Percentiles rank a stretch among this genome's conserved stretches.
Evolutionary conservation across 2,329 filamentous ascomycete genomes (phyloP).

Genomic region (Metarhizium humberi): DNA sequence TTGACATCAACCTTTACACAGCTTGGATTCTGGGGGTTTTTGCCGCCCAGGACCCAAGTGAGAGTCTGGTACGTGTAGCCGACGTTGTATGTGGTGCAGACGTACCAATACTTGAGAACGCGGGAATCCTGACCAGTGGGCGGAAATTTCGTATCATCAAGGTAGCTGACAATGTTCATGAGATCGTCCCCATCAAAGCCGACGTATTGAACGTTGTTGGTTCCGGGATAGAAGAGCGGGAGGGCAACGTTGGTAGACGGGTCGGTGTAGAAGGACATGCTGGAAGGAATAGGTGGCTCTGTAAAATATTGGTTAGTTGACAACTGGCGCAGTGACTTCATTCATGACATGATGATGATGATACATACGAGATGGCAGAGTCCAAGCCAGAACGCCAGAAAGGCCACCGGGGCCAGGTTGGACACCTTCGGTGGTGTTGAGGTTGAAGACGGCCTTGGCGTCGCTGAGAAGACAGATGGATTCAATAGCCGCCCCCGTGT

Average conservation of each 20-base stretch:
- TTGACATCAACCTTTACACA: conserved; percentile 14
- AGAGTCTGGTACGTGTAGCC: conserved; percentile 12
- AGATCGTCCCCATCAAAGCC: conserved; percentile 12
- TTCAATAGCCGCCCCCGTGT: conserved; percentile 13
- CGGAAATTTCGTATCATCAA: conserved; percentile 10
- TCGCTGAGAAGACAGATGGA: conserved; percentile 9
- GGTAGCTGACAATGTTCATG: conserved; percentile 9
- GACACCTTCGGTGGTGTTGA: conserved; percentile 11
- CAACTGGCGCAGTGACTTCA: not conserved
- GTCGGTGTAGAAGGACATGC: conserved; percentile 11
- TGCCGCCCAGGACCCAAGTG: conserved; percentile 9
- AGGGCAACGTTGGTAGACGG: conserved; percentile 14
- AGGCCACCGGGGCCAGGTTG: conserved; percentile 5
- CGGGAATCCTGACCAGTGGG: not conserved
- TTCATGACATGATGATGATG: no score
- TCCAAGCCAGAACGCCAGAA: conserved; percentile 7
- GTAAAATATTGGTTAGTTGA: not conserved
- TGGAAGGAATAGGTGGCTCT: conserved; percentile 2
- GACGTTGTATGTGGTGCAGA: conserved; percentile 10
- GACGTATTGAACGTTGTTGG: conserved; percentile 12
- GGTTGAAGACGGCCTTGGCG: conserved; percentile 3
- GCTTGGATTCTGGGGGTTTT: conserved; percentile 14
- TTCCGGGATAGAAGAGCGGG: conserved; percentile 10
- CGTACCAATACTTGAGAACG: conserved; percentile 11
- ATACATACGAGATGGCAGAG: conserved; percentile 5